Conservation (phyloP, 306 rosid genomes). For the Benincasa hispida region DNA sequence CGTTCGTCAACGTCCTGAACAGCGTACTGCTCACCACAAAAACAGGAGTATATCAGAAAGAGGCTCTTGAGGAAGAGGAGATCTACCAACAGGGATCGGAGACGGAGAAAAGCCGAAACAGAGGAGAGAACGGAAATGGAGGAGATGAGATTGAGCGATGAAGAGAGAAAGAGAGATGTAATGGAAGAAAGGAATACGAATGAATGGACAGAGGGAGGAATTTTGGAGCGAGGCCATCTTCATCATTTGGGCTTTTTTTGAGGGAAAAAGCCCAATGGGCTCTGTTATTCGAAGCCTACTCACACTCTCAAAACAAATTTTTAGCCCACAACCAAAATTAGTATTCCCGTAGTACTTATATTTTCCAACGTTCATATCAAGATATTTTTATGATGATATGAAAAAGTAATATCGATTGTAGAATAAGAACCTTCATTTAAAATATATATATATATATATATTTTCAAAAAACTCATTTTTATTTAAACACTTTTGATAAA, state of each 20-base stretch:
- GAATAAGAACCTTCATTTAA: too few species aligned
- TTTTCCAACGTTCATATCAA: too few species aligned
- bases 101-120: not conserved
- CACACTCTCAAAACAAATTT: too few species aligned
- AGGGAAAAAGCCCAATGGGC: not conserved
- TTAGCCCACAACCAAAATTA: too few species aligned
- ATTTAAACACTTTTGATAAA: too few species aligned
- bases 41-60: not conserved
- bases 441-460: too few species aligned
- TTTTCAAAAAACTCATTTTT: too few species aligned
- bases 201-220: not conserved
- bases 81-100: not conserved
- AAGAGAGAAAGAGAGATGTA: not conserved
- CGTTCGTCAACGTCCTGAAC: not conserved
- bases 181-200: not conserved
- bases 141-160: not conserved
- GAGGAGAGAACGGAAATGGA: not conserved
- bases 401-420: too few species aligned
- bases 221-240: not conserved
- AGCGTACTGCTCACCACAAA: not conserved
- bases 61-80: not conserved
- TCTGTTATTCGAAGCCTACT: too few species aligned
- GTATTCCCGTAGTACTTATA: too few species aligned
- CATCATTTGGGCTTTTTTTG: not conserved
- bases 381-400: too few species aligned